phyloP scores from a whole-genome alignment of 78 protist species.

The Dictyostelium brefeldianum region DNA sequence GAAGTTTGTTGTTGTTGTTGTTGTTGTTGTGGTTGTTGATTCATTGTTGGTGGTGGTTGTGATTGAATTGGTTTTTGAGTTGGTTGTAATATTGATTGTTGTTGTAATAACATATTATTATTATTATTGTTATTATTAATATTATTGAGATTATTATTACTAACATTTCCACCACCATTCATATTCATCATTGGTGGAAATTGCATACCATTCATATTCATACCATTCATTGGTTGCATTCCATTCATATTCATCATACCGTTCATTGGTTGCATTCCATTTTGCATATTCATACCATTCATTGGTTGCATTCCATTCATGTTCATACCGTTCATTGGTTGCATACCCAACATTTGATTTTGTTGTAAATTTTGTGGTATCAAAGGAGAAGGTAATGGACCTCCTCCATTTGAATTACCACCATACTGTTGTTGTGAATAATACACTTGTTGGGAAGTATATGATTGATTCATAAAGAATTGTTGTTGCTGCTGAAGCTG shows the following conservation, averaged over 20 bases:
- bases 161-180: not conserved
- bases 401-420: constrained; percentile 14
- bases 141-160: not conserved
- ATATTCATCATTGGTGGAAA: constrained; percentile 8
- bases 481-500: constrained; percentile 45
- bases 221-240: constrained; percentile 27
- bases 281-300: constrained; percentile 23
- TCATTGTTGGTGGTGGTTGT: not conserved
- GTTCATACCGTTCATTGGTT: constrained; percentile 24
- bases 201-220: not conserved
- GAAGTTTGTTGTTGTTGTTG: not conserved
- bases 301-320: constrained; percentile 20
- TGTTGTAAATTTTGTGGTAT: constrained; percentile 42
- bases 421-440: not conserved
- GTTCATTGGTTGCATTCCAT: constrained; percentile 22
- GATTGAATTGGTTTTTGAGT: not conserved
- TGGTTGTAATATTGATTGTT: not conserved
- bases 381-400: constrained; percentile 33
- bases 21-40: constrained; percentile 12
- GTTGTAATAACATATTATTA: not conserved
- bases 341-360: not conserved
- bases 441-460: constrained; percentile 51
- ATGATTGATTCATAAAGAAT: constrained; percentile 77
- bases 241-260: constrained; percentile 31
- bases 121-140: not conserved